Evolutionary conservation across 768 basidiomycete species (phyloP), one percentile per base, ranked within the genome.

Genomic region (Tubosaeta sp.): DNA sequence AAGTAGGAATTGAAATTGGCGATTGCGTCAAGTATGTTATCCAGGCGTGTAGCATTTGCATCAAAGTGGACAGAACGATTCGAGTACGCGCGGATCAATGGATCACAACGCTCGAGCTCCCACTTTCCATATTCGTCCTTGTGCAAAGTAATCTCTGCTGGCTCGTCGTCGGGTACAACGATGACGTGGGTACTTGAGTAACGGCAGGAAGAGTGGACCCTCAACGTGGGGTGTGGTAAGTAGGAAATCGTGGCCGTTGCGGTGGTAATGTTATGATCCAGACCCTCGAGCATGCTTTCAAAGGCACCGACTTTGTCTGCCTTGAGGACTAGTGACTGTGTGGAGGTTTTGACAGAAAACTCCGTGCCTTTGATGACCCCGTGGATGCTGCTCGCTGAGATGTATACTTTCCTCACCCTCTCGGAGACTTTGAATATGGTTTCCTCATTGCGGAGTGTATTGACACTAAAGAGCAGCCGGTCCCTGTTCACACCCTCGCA

Each of bases 1-100:
- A 63, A 45, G 39, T 55, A 63, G 6, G 47, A 57, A 3, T 63
- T 57, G 50, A 63, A 63, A 33, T 60, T 60, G 5, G 59, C 53
- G 33, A 63, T 43, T 1, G 47, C 19, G 29, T 63, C 52, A 11
- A 63, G 50, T 31, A 57, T 39, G 19, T 44, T 32, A 13, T 1
- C 2, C 25, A 51, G 35, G 17, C 48, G 53, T 26, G 7, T n/a
- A 13, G 25, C 17, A 1, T 52, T 31, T 32, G 53, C 54, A 11
- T 55, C 46, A 9, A 60, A 31, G 22, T 5, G 14, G 26, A 64
- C 8, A 9, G 35, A 1, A 32, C 5, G 45, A 27, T 33, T 37
- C 31, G 61, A 49, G 48, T 53, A 60, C 5, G 2, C 9, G 13
- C 11, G 32, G 17, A 55, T 63, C 31, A 60, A 32, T 2, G 46